Evolutionary conservation across 2,329 filamentous ascomycete genomes (phyloP), one percentile per base, ranked within the genome.

Genomic region (Fusarium kyushuense): DNA sequence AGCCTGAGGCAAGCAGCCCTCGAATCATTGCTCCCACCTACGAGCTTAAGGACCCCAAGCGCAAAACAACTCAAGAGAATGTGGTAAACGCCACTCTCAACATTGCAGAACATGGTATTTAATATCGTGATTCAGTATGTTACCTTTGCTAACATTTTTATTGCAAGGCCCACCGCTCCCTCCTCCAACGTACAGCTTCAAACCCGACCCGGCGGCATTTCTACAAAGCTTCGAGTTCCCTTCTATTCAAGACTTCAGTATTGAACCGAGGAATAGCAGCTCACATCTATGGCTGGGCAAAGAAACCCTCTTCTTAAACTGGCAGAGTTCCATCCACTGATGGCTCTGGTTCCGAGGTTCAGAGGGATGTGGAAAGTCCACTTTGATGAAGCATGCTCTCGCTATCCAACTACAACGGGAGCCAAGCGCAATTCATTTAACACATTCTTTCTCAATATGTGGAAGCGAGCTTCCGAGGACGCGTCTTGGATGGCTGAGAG

Each of bases 351-450:
- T 58, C 3, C 35, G 40, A 40, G 55, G 52, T 1, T 46, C 40
- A 4, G 56, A 58, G 1, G 52, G 56, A 2, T 40, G 56, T 21
- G 56, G 52, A 29, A 58, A 58, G 27, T 47, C 56, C 3, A 57
- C 52, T 8, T 19, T 58, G n/a, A 58, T 41, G 56, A 27, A 19
- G n/a, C 33, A 35, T 6, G 41, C 41, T 23, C 29, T 57, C 40
- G 17, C 47, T 3, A 33, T n/a, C 1, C 25, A 35, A 8, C 27
- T 45, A 14, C 10, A 42, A 5, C 14, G 14, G 1, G 40, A 54
- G 4, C 41, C 33, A 8, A 38, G 6, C 14, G 12, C n/a, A 14
- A 30, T 57, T 3, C 41, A 59, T n/a, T 10, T 57, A n/a, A 48
- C n/a, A 8, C 57, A 57, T 3, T 48, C 6, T 1, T 57, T 59